Conservation (phyloP, 148 eudicot genomes). For the Salicornia ramosissima region DNA sequence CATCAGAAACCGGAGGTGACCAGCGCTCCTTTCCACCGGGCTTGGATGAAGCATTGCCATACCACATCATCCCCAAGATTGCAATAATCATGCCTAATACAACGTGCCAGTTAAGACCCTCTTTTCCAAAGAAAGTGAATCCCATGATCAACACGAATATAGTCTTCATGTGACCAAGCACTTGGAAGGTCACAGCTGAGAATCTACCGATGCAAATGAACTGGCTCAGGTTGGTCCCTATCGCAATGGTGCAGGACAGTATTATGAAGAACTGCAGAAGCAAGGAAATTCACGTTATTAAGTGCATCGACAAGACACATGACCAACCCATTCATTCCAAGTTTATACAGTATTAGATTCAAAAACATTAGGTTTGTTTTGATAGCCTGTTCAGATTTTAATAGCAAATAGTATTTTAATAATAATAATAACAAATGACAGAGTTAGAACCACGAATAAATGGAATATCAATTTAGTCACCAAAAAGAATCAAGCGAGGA, state of each 20-base stretch:
- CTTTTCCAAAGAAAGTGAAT: constrained; percentile 48
- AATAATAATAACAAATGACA: too few relatives aligned
- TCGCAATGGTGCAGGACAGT: constrained; percentile 46
- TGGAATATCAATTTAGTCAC: too few relatives aligned
- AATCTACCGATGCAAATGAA: constrained; percentile 60
- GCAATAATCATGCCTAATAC: constrained; percentile 46
- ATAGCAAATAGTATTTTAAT: not conserved
- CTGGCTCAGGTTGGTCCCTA: constrained; percentile 57
- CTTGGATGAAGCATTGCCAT: constrained; percentile 47
- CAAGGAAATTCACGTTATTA: constrained; percentile 1
- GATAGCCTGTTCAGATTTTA: not conserved
- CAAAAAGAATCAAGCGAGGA: too few relatives aligned
- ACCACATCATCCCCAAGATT: constrained; percentile 52
- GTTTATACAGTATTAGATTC: not conserved
- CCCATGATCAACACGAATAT: constrained; percentile 45
- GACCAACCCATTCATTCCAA: not conserved
- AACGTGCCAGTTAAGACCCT: constrained; percentile 47
- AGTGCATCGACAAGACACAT: not conserved
- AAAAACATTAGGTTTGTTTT: not conserved
- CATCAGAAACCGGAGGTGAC: constrained; percentile 26
- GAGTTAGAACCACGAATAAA: too few relatives aligned
- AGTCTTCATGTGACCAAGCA: constrained; percentile 57
- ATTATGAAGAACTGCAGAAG: constrained; percentile 40
- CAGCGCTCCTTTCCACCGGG: constrained; percentile 48
- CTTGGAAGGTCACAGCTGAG: constrained; percentile 57